Evolutionary conservation across 2,329 filamentous ascomycete genomes (phyloP).

Genomic region (Penicillium brevicompactum): DNA sequence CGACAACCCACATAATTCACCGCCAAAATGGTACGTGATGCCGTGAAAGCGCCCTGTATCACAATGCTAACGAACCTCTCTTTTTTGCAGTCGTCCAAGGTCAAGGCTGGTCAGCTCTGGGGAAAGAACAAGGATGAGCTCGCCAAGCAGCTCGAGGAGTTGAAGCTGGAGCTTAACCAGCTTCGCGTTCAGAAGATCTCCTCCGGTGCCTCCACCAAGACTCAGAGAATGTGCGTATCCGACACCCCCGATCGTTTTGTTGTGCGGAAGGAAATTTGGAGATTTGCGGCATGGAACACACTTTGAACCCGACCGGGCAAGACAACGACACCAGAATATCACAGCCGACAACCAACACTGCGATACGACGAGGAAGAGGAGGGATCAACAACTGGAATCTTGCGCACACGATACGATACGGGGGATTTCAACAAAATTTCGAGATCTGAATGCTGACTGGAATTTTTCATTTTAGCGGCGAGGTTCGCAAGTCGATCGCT

Average conservation of each 20-base stretch:
- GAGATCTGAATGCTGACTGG: slow-evolving; percentile 28
- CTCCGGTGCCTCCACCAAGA: slow-evolving; percentile 87
- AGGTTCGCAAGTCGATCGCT: slow-evolving; percentile 99
- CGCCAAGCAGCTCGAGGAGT: slow-evolving; percentile 88
- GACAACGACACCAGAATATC: slow-evolving; percentile 1
- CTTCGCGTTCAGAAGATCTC: slow-evolving; percentile 98
- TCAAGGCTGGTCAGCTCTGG: slow-evolving; percentile 97
- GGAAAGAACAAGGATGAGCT: slow-evolving; percentile 99
- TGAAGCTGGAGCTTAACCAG: slow-evolving; percentile 95
- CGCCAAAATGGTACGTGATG: slow-evolving; percentile 47
- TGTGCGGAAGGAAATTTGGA: slow-evolving; percentile 14
- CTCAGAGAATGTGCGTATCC: slow-evolving; percentile 87
- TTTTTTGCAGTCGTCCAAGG: slow-evolving; percentile 63
- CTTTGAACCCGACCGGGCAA: slow-evolving; percentile 4
- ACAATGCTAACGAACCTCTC: slow-evolving; percentile 26
- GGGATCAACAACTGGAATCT: neutral
- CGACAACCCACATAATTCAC: slow-evolving; percentile 47
- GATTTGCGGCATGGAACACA: slow-evolving; percentile 13
- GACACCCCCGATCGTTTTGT: slow-evolving; percentile 18
- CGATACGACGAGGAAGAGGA: neutral
- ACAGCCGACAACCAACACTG: neutral
- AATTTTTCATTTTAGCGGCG: slow-evolving; percentile 67
- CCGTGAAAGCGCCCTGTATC: slow-evolving; percentile 13
- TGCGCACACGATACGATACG: neutral
- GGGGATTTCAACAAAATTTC: neutral